phyloP scores from a whole-genome alignment of 2,329 filamentous ascomycete species.

The Sordariomycetes sp. region DNA sequence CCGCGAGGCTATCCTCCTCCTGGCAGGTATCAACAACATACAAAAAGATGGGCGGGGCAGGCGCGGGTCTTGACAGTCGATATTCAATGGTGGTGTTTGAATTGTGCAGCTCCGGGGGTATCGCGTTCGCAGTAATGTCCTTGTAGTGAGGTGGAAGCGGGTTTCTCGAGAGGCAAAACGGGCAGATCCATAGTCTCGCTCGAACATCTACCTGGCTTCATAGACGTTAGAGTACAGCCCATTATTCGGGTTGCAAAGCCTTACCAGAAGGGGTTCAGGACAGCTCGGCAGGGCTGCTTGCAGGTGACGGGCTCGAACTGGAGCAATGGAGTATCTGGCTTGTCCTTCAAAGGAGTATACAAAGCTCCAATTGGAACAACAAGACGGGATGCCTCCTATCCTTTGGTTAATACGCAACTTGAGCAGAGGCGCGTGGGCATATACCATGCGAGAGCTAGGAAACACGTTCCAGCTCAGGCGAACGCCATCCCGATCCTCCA shows the following conservation, averaged over 20 bases:
- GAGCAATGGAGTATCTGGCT: conserved; percentile 74
- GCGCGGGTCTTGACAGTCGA: conserved; percentile 65
- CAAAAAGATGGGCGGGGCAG: conserved; percentile 73
- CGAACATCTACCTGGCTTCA: conserved; percentile 69
- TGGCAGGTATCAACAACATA: conserved; percentile 85
- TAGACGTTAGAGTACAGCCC: not conserved
- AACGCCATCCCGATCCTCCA: conserved; percentile 92
- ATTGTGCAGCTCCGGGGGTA: conserved; percentile 71
- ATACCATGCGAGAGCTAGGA: conserved; percentile 90
- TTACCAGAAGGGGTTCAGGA: conserved; percentile 94
- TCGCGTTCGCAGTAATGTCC: conserved; percentile 72
- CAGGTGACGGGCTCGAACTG: conserved; percentile 96
- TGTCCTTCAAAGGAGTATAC: conserved; percentile 93
- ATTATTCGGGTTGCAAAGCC: conserved; percentile 18
- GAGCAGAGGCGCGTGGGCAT: conserved; percentile 12
- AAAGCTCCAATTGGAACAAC: conserved; percentile 93
- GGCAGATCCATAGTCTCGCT: conserved; percentile 77
- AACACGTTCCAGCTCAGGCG: conserved; percentile 98
- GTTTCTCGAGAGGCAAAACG: conserved; percentile 76
- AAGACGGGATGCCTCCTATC: conserved; percentile 78
- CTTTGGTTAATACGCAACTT: not conserved
- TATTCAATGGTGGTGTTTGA: conserved; percentile 86
- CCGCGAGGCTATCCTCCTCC: conserved; percentile 72
- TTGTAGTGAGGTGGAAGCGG: conserved; percentile 77
- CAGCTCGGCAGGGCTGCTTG: conserved; percentile 89